Evolutionary conservation across 2,329 filamentous ascomycete species (phyloP).

Genomic region (Lomentospora prolificans): DNA sequence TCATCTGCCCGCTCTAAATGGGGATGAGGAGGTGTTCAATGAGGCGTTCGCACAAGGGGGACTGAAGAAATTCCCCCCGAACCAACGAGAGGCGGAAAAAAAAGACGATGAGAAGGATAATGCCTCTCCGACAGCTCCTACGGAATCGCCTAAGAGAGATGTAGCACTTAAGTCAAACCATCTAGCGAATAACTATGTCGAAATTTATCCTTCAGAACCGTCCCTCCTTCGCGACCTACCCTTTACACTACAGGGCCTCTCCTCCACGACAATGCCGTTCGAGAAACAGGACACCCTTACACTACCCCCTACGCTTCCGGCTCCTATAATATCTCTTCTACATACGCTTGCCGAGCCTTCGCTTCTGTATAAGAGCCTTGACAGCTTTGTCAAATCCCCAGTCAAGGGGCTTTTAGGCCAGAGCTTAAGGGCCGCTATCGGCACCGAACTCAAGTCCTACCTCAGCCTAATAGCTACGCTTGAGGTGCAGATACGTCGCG

Average conservation of each 20-base stretch:
- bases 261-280: slow-evolving; percentile 76
- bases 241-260: slow-evolving; percentile 86
- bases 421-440: slow-evolving; percentile 80
- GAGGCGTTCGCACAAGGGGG: slow-evolving; percentile 47
- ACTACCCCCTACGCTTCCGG: slow-evolving; percentile 68
- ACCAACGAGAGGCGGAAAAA: slow-evolving; percentile 25
- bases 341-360: slow-evolving; percentile 89
- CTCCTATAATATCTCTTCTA: slow-evolving; percentile 76
- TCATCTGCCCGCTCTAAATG: slow-evolving; percentile 24
- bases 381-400: slow-evolving; percentile 70
- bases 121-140: slow-evolving; percentile 12
- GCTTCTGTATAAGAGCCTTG: slow-evolving; percentile 74
- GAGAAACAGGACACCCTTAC: slow-evolving; percentile 57
- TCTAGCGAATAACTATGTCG: slow-evolving; percentile 45
- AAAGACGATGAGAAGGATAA: slow-evolving; percentile 24
- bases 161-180: slow-evolving; percentile 48
- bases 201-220: slow-evolving; percentile 53
- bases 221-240: slow-evolving; percentile 70
- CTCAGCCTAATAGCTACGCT: slow-evolving; percentile 82
- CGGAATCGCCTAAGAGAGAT: slow-evolving; percentile 30
- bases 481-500: slow-evolving; percentile 82
- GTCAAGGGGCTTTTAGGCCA: slow-evolving; percentile 83
- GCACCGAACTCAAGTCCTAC: slow-evolving; percentile 78
- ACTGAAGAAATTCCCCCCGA: slow-evolving; percentile 32
- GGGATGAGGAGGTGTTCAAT: slow-evolving; percentile 38